Evolutionary conservation across 257 asterid genomes (phyloP).

Genomic region (Solanum clarkiae): DNA sequence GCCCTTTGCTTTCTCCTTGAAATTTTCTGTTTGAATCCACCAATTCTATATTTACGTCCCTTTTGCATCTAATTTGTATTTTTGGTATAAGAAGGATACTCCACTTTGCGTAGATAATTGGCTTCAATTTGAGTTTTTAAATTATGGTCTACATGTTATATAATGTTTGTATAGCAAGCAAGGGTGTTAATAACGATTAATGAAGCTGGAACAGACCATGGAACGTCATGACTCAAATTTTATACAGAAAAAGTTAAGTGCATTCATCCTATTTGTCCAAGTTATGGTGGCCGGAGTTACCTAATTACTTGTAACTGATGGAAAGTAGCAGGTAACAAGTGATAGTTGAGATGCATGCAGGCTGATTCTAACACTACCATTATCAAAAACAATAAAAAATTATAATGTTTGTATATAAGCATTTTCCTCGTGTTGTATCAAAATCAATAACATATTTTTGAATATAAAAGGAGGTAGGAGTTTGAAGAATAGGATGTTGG

Average conservation of each 20-base stretch:
- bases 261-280: background rate
- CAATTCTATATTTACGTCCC: background rate
- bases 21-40: too few species aligned
- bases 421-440: background rate
- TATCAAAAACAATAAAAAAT: background rate
- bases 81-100: background rate
- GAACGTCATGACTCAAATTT: background rate
- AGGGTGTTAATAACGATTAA: background rate
- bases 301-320: background rate
- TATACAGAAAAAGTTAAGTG: too few species aligned
- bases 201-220: background rate
- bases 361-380: background rate
- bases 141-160: background rate
- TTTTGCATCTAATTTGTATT: background rate
- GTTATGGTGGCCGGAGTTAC: background rate
- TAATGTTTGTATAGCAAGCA: background rate
- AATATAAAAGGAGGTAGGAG: background rate
- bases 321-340: background rate
- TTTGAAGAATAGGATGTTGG: background rate
- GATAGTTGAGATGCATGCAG: background rate
- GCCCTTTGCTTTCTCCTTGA: too few species aligned
- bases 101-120: background rate
- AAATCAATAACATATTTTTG: background rate
- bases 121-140: background rate
- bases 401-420: background rate